These are phyloP conservation scores for Stellera chamaejasme DNA, from an alignment of 345 rosid species.

Conservation along the genomic window DNA sequence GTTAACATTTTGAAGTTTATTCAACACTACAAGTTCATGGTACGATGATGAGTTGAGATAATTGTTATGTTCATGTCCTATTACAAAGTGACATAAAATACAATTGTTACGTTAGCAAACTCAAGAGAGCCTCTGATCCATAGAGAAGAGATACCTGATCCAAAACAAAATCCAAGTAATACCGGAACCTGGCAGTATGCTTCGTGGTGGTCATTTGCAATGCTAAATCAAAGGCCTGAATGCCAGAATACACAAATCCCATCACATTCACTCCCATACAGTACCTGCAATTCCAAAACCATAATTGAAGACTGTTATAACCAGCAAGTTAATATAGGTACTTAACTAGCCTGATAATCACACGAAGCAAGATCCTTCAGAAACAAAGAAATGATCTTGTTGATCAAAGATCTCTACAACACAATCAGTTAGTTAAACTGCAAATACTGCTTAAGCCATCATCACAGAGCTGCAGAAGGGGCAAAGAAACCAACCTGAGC, in stretches of 20 bases:
- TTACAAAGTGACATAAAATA: neutral
- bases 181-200: conserved; percentile 32
- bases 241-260: conserved; percentile 63
- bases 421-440: neutral
- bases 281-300: conserved; percentile 41
- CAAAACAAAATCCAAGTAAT: conserved; percentile 51
- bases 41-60: no score
- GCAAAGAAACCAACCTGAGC: conserved; percentile 41
- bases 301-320: neutral
- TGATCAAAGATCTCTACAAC: no score
- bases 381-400: no score
- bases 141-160: conserved; percentile 56
- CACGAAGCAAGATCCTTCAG: no score
- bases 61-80: no score
- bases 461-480: no score
- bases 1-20: no score
- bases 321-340: no score
- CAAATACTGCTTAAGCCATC: neutral
- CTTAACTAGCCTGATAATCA: no score
- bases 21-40: no score
- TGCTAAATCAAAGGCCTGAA: conserved; percentile 52
- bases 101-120: neutral
- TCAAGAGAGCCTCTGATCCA: neutral
- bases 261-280: conserved; percentile 66
- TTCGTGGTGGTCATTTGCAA: conserved; percentile 43